Evolutionary conservation across 2,329 filamentous ascomycete genomes (phyloP).

Genomic region (Talaromyces verruculosus): DNA sequence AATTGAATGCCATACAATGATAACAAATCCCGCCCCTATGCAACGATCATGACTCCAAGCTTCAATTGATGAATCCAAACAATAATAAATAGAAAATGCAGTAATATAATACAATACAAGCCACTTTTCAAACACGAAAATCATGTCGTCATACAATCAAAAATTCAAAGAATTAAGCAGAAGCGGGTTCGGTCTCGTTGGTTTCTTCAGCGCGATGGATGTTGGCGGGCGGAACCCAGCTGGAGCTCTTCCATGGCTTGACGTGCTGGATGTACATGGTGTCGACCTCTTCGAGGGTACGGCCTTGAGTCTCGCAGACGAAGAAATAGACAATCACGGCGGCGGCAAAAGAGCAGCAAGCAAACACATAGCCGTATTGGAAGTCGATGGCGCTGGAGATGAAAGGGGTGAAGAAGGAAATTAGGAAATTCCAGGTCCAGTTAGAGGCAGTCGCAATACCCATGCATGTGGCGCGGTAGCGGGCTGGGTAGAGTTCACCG

Average conservation of each 20-base stretch:
- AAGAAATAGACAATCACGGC: slow-evolving; percentile 73
- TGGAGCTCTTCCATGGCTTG: slow-evolving; percentile 61
- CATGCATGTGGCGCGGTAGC: slow-evolving; percentile 69
- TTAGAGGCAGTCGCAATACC: slow-evolving; percentile 75
- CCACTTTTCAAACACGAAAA: not conserved
- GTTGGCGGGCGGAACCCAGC: slow-evolving; percentile 45
- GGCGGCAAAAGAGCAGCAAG: slow-evolving; percentile 66
- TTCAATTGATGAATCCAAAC: not conserved
- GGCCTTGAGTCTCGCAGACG: slow-evolving; percentile 70
- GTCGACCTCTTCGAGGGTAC: slow-evolving; percentile 76
- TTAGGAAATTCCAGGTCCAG: slow-evolving; percentile 74
- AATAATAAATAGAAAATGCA: not conserved
- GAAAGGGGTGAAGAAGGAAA: slow-evolving; percentile 78
- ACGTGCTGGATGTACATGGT: slow-evolving; percentile 71
- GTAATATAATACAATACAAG: not conserved
- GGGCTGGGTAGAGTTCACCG: slow-evolving; percentile 47
- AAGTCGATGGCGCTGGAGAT: slow-evolving; percentile 72
- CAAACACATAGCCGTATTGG: slow-evolving; percentile 76
- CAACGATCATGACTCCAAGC: not conserved
- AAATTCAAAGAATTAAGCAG: not conserved
- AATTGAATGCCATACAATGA: not conserved
- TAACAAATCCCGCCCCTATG: not conserved
- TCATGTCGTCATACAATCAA: not conserved
- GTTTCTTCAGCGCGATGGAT: slow-evolving; percentile 4
- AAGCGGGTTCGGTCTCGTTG: not conserved